phyloP scores from a whole-genome alignment of 148 eudicot genomes.

The Amaranthus hypochondriacus region DNA sequence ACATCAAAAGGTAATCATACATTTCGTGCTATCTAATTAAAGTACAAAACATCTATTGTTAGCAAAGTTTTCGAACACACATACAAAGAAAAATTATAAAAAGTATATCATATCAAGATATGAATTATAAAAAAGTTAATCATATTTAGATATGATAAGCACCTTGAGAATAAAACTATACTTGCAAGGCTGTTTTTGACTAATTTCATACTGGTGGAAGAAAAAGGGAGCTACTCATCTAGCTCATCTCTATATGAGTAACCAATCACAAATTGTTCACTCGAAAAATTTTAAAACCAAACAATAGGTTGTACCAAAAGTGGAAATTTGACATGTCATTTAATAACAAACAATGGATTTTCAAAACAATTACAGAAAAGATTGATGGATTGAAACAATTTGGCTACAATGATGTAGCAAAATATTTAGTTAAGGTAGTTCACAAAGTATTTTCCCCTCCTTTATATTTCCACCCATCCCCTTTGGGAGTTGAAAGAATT shows the following conservation, averaged over 20 bases:
- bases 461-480: not conserved
- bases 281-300: not conserved
- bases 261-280: too few species aligned
- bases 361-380: not conserved
- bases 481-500: not conserved
- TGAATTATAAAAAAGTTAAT: too few species aligned
- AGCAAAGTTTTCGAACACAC: not conserved
- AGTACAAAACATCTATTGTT: not conserved
- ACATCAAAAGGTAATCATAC: not conserved
- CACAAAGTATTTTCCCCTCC: not conserved
- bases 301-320: not conserved
- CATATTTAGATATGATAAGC: too few species aligned
- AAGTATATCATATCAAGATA: too few species aligned
- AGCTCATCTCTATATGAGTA: not conserved
- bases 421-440: not conserved
- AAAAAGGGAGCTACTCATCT: not conserved
- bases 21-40: not conserved
- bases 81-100: not conserved
- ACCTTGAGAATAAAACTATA: not conserved
- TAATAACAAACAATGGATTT: not conserved
- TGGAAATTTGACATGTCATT: not conserved
- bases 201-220: not conserved
- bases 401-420: not conserved
- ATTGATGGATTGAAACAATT: not conserved
- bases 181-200: not conserved